phyloP scores from a whole-genome alignment of 257 asterid genomes.

The Gynochthodes officinalis region DNA sequence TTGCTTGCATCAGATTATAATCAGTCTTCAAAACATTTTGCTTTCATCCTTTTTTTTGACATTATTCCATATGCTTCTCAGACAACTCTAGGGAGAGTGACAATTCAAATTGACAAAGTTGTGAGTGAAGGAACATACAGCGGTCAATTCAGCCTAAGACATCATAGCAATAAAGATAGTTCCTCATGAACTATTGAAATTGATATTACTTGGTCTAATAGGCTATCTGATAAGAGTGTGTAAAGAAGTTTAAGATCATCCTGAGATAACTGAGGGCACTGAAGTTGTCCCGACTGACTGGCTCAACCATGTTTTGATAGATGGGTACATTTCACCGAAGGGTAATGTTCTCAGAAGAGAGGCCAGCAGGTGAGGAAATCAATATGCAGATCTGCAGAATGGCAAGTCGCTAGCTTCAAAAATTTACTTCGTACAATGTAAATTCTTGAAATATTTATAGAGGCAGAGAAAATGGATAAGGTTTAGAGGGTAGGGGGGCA shows the following conservation, averaged over 20 bases:
- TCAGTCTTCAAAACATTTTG: background rate
- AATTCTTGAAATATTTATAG: constrained; percentile 17
- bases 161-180: constrained; percentile 48
- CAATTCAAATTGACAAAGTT: constrained; percentile 73
- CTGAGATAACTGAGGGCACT: constrained; percentile 10
- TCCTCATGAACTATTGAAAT: constrained; percentile 61
- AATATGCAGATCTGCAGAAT: constrained; percentile 19
- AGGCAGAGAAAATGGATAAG: constrained; percentile 15
- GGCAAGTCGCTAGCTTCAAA: constrained; percentile 13
- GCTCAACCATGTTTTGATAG: constrained; percentile 1
- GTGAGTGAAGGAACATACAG: constrained; percentile 71
- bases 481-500: constrained; percentile 6
- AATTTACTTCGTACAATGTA: constrained; percentile 12
- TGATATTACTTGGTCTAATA: constrained; percentile 73
- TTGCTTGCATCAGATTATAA: background rate
- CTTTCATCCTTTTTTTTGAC: constrained; percentile 12
- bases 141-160: constrained; percentile 58
- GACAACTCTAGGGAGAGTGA: constrained; percentile 68
- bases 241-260: constrained; percentile 19
- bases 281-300: constrained; percentile 12
- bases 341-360: background rate
- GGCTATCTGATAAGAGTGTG: constrained; percentile 30
- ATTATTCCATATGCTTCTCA: constrained; percentile 30
- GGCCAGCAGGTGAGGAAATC: constrained; percentile 7
- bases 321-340: background rate